Evolutionary conservation across 371 early-diverging fungal genomes (phyloP).

Genomic region (Smittium culicis): DNA sequence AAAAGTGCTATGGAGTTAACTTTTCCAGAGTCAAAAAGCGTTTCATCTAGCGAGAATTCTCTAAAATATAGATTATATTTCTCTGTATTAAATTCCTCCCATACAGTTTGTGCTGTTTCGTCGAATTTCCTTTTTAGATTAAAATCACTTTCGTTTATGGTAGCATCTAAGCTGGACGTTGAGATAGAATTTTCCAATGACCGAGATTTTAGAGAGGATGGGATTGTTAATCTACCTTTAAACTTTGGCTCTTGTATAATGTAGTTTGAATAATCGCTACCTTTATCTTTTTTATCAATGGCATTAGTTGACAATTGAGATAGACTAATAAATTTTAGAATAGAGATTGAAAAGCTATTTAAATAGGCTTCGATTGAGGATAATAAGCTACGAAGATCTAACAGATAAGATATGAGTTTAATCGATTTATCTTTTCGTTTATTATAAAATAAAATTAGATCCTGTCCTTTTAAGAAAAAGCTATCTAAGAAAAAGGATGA

Average conservation of each 20-base stretch:
- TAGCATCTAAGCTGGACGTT: not conserved
- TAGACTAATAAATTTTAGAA: not conserved
- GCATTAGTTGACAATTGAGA: not conserved
- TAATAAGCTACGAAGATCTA: not conserved
- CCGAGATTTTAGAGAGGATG: not conserved
- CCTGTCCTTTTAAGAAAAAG: not conserved
- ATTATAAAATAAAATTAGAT: not conserved
- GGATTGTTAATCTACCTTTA: not conserved
- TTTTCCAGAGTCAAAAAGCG: not conserved
- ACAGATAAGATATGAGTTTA: not conserved
- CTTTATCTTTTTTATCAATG: not conserved
- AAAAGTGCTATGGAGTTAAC: not conserved
- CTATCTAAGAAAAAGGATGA: not conserved
- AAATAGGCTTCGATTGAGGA: not conserved
- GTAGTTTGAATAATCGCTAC: not conserved
- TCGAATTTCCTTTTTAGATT: not conserved
- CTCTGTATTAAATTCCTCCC: not conserved
- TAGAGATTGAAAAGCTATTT: not conserved
- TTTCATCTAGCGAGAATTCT: not conserved
- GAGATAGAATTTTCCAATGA: not conserved
- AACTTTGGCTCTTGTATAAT: not conserved
- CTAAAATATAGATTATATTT: not conserved
- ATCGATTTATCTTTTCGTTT: not conserved
- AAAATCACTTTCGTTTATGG: not conserved
- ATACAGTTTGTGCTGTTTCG: not conserved